Percentiles rank a stretch among this genome's conserved stretches.
Conservation (phyloP, 1,284 basidiomycete genomes). For the Malassezia cuniculi region DNA sequence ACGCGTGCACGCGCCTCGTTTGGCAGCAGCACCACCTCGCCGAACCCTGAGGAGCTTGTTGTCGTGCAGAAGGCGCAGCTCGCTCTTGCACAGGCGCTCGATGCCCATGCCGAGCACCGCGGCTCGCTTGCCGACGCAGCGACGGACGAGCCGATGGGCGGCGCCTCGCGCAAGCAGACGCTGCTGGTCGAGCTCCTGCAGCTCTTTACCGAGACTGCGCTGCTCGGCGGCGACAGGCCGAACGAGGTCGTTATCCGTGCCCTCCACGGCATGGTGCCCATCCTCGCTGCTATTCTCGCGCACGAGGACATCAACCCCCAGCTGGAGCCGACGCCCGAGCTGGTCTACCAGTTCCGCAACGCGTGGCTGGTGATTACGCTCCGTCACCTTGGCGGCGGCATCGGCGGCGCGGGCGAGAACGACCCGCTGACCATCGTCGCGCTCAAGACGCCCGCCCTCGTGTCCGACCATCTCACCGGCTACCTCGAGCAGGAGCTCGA, state of each 20-base stretch:
- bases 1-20: constrained; percentile 64
- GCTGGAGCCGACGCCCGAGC: constrained; percentile 52
- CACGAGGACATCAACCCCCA: constrained; percentile 63
- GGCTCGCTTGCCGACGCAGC: background rate
- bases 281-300: constrained; percentile 74
- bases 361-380: constrained; percentile 86
- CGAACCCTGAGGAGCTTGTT: too few relatives aligned
- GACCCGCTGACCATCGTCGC: constrained; percentile 61
- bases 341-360: constrained; percentile 76
- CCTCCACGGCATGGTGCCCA: constrained; percentile 55
- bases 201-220: constrained; percentile 68
- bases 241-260: too few relatives aligned
- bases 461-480: constrained; percentile 70
- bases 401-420: constrained; percentile 49
- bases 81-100: constrained; percentile 24
- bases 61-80: constrained; percentile 44
- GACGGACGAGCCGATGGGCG: constrained; percentile 3
- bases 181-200: constrained; percentile 75
- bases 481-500: constrained; percentile 78
- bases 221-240: background rate
- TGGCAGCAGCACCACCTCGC: too few relatives aligned
- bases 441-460: constrained; percentile 69
- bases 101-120: constrained; percentile 6
- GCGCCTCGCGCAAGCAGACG: constrained; percentile 26
- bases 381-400: too few relatives aligned